These are phyloP conservation scores for Boletus vinaceobasis DNA, from an alignment of 768 basidiomycete species.

Conservation along the genomic window DNA sequence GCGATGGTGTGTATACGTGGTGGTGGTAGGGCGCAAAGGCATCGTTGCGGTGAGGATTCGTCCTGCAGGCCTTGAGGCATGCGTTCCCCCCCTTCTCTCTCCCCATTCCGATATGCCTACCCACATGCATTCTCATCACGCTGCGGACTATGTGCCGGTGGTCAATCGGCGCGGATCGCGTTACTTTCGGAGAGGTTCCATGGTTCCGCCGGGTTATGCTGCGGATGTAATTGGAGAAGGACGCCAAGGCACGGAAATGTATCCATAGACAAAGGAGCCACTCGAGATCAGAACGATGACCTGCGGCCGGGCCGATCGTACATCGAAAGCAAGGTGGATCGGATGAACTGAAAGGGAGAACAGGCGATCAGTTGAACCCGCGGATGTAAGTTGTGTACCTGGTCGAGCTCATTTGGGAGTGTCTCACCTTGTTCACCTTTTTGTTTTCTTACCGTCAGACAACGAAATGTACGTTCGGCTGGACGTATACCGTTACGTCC, in stretches of 20 bases:
- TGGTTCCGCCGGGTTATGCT: background rate
- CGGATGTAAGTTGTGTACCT: background rate
- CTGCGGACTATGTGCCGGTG: conserved; percentile 1
- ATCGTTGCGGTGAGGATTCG: conserved; percentile 4
- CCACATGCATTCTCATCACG: background rate
- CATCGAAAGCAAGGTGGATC: background rate
- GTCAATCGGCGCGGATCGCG: background rate
- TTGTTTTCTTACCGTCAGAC: no score
- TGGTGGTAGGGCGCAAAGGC: conserved; percentile 13
- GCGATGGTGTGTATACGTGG: background rate
- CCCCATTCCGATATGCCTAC: background rate
- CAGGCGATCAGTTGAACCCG: background rate
- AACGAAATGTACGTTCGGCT: no score
- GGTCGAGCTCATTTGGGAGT: background rate
- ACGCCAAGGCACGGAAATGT: conserved; percentile 17
- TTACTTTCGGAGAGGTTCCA: background rate
- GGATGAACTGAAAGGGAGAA: background rate
- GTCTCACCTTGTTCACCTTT: no score
- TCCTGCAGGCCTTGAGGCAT: conserved; percentile 9
- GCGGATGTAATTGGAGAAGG: background rate
- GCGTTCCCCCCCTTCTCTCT: background rate
- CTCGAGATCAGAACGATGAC: background rate
- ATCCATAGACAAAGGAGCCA: conserved; percentile 1
- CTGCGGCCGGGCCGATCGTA: background rate
- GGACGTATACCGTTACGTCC: background rate